phyloP scores from a whole-genome alignment of 2,329 filamentous ascomycete genomes.

The Colletotrichum cuscutae region DNA sequence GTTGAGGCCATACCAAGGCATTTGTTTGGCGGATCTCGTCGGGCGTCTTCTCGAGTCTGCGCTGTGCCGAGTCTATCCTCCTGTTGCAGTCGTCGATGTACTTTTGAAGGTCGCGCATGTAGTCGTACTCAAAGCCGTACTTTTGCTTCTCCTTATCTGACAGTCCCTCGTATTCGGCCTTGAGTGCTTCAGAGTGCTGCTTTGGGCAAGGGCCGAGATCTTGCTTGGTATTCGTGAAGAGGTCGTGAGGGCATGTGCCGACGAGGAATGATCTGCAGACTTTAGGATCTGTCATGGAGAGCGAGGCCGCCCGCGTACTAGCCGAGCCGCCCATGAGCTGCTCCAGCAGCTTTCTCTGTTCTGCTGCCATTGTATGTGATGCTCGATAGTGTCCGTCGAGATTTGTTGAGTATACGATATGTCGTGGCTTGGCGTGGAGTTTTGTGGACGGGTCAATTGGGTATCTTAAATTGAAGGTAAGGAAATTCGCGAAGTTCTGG shows the following conservation, averaged over 20 bases:
- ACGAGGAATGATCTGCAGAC: constrained; percentile 37
- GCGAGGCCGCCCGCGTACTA: constrained; percentile 78
- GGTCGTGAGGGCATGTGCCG: constrained; percentile 63
- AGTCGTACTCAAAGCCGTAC: constrained; percentile 95
- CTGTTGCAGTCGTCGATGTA: constrained; percentile 98
- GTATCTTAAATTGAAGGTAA: not conserved
- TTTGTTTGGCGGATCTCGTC: constrained; percentile 98
- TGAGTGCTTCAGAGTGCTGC: constrained; percentile 87
- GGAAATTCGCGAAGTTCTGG: constrained; percentile 3
- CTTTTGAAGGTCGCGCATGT: constrained; percentile 93
- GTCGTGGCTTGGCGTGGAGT: not conserved
- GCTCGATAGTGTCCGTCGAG: not conserved
- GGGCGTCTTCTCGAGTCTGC: constrained; percentile 93
- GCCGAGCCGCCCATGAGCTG: constrained; percentile 88
- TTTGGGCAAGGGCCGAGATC: constrained; percentile 91
- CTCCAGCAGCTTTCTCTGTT: constrained; percentile 98
- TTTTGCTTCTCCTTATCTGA: constrained; percentile 77
- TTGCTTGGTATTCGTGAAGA: constrained; percentile 99
- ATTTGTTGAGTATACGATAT: not conserved
- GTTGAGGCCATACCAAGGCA: constrained; percentile 64
- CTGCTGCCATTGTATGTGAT: constrained; percentile 79
- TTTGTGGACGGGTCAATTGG: not conserved
- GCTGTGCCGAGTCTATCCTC: constrained; percentile 89
- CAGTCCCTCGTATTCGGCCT: constrained; percentile 86
- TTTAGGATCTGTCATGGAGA: constrained; percentile 81